Evolutionary conservation across 1,284 basidiomycete genomes (phyloP).

Genomic region (Bjerkandera adusta): DNA sequence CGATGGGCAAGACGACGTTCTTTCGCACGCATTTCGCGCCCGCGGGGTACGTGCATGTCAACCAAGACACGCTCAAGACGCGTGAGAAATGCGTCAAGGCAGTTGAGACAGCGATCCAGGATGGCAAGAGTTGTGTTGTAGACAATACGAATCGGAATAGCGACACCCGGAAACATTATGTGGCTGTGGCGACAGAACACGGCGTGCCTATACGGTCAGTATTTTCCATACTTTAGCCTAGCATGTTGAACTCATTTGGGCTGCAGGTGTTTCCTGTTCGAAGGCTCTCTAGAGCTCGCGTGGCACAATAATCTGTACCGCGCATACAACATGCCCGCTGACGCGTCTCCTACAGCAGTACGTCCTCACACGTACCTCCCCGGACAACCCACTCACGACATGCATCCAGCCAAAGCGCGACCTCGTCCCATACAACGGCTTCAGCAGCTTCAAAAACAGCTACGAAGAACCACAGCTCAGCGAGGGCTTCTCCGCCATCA

Average conservation of each 20-base stretch:
- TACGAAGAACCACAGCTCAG: conserved; percentile 64
- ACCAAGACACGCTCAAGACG: conserved; percentile 80
- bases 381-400: neutral
- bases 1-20: conserved; percentile 85
- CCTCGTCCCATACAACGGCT: conserved; percentile 64
- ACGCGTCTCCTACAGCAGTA: conserved; percentile 31
- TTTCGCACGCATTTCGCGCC: conserved; percentile 71
- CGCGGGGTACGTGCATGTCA: conserved; percentile 75
- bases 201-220: conserved; percentile 57
- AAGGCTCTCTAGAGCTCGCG: conserved; percentile 71
- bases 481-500: conserved; percentile 80
- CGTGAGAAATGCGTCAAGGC: conserved; percentile 74
- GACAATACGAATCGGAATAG: conserved; percentile 87
- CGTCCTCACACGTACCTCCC: conserved; percentile 5
- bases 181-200: conserved; percentile 60
- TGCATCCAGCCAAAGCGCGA: conserved; percentile 45
- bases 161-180: conserved; percentile 66
- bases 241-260: neutral
- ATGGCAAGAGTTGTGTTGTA: conserved; percentile 75
- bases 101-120: conserved; percentile 53
- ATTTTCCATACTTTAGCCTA: too few relatives aligned
- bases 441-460: conserved; percentile 53
- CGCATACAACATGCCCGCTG: conserved; percentile 55
- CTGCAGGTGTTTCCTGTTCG: conserved; percentile 73
- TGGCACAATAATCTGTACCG: conserved; percentile 92